Evolutionary conservation across 331 rosid species (phyloP).

Genomic region (Saraca asoca): DNA sequence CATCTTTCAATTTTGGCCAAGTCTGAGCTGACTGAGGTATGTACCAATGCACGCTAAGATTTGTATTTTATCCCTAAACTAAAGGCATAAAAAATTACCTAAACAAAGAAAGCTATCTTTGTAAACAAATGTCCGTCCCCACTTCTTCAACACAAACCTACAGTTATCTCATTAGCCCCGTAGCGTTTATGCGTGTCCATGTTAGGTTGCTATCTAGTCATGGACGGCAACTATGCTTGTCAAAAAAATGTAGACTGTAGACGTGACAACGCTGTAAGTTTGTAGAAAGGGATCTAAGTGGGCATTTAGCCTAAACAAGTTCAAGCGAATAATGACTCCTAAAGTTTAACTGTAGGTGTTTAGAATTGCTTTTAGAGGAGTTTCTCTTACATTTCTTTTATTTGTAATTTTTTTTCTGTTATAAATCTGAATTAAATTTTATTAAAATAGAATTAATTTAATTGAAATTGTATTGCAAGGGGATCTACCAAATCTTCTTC

Average conservation of each 20-base stretch:
- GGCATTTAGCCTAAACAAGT: too few species aligned
- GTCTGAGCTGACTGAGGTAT: not conserved
- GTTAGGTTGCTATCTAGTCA: conserved; percentile 18
- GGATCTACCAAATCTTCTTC: too few species aligned
- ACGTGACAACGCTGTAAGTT: not conserved
- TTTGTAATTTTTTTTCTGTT: too few species aligned
- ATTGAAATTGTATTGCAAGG: too few species aligned
- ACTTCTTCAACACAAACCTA: not conserved
- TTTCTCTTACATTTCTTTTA: too few species aligned
- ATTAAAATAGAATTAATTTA: too few species aligned
- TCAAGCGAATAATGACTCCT: too few species aligned
- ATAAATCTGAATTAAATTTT: too few species aligned
- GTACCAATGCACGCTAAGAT: not conserved
- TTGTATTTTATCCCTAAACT: not conserved
- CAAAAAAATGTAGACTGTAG: not conserved
- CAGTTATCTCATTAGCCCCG: not conserved
- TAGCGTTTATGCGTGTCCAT: conserved; percentile 1
- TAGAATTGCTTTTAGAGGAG: too few species aligned
- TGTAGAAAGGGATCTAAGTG: too few species aligned
- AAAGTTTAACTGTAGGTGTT: too few species aligned
- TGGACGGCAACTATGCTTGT: conserved; percentile 2
- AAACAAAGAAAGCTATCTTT: not conserved
- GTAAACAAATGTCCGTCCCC: too few species aligned
- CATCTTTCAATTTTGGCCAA: not conserved
- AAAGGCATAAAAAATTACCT: not conserved